Base-by-base conservation (phyloP, 2,329 filamentous ascomycete genomes). In the Magnaporthiopsis poae region DNA sequence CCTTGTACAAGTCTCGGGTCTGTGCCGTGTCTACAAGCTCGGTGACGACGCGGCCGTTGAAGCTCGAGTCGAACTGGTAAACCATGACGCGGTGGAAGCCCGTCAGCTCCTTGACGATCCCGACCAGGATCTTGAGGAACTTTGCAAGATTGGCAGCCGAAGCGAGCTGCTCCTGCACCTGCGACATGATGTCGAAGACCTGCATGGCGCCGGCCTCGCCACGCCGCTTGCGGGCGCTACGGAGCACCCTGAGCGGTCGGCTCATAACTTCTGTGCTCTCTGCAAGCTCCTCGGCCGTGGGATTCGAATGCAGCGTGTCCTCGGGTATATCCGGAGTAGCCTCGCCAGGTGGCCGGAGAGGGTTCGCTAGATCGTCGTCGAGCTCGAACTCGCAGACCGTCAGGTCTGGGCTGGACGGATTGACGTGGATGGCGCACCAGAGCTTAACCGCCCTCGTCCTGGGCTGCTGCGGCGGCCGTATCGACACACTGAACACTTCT, bases 81-180 rank as follows among this genome's bases (percentile, higher is more conserved):
- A 96, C 84, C 90, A 96, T 93, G 63, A 96, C 91, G 15, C 92
- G 89, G 73, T 96, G 92, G 70, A 96, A 96, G 0, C 92, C 92
- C 0, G 92, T 96, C 63, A 96, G 75, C 73, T 96, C 92, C 73
- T 96, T 96, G 46, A 96, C 86, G 9, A 96, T 89, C 0, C 92
- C 92, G 0, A 94, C 90, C 3, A 95, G 77, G 7, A 93, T 88
- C 71, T 95, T 94, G 56, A 96, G 79, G 68, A 96, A 91, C 0
- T 76, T 81, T 0, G 92, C 87, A 0, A 96, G 79, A 68, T 84
- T 88, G 0, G 86, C 81, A 1, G 92, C 90, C 33, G 86, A 84
- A 5, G 90, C 85, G 15, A 96, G 80, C 74, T 96, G 92, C 71
- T 96, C 91, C 74, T 96, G 92, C 0, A 96, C 89, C 74, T 96